Conservation (phyloP, 1,139 yeast species). For the Lodderomyces orthopsilosis region DNA sequence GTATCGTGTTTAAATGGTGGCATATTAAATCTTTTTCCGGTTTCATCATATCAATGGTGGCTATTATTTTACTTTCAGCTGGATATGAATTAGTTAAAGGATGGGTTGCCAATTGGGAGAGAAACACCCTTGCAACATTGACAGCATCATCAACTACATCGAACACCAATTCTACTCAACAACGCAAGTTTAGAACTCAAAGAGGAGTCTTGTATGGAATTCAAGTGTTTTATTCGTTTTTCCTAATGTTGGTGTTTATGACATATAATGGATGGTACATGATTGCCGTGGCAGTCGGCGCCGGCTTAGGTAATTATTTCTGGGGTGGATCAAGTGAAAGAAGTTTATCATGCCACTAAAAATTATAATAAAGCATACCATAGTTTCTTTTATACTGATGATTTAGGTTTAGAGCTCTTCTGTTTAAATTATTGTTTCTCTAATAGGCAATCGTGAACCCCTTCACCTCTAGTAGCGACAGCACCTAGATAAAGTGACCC, state of each 20-base stretch:
- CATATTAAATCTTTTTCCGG: slow-evolving; percentile 55
- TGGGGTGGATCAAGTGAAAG: slow-evolving; percentile 44
- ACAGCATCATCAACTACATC: slow-evolving; percentile 12
- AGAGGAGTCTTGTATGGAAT: slow-evolving; percentile 56
- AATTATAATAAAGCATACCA: too few species aligned
- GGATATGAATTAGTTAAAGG: slow-evolving; percentile 61
- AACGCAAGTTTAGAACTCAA: slow-evolving; percentile 25
- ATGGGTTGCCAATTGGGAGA: slow-evolving; percentile 33
- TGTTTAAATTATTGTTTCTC: too few species aligned
- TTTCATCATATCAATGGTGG: slow-evolving; percentile 50
- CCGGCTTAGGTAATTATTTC: slow-evolving; percentile 58
- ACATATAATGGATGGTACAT: slow-evolving; percentile 83
- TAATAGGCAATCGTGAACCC: too few species aligned
- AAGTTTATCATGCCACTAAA: slow-evolving; percentile 50
- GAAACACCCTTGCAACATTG: slow-evolving; percentile 16
- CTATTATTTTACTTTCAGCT: slow-evolving; percentile 49
- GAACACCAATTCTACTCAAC: slow-evolving; percentile 12
- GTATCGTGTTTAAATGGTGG: slow-evolving; percentile 80
- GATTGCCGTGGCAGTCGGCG: slow-evolving; percentile 70
- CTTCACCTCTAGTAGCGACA: too few species aligned
- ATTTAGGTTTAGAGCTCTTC: too few species aligned
- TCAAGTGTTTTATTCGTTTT: slow-evolving; percentile 74
- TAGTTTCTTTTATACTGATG: too few species aligned
- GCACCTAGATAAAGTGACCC: too few species aligned
- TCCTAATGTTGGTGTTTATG: slow-evolving; percentile 80